Base-by-base conservation (phyloP, 108 stramenopile species). In the Skeletonema costatum region DNA sequence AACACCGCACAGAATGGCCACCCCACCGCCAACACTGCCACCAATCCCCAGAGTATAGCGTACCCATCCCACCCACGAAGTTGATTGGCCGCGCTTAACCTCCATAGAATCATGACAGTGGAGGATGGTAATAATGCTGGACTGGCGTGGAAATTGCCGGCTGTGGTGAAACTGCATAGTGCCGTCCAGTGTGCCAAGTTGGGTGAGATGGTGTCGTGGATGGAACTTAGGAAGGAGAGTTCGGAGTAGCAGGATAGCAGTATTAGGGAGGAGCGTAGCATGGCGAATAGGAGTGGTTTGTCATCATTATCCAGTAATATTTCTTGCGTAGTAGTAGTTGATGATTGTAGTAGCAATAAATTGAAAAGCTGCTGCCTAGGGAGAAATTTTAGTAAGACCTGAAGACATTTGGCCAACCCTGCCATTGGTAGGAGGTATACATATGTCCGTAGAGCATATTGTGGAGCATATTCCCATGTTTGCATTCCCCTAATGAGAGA, bases 1-100 rank as follows among this genome's bases (percentile, higher is more conserved):
- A 98, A 68, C 39, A 97, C 73, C 2, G 91, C 98, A 11, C 93
- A 97, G 81, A 99, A 99, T 13, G 99, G 99, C 99, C 99, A 99
- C 32, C 98, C 98, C 14, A 93, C 79, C 13, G 84, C 87, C 35
- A 97, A 56, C 2, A 94, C 90, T 19, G 97, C 92, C 11, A 88
- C 7, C n/a, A 97, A 69, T 14, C 89, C 96, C 46, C 84, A 80
- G 7, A 91, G 16, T 66, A 87, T 83, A 31, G 96, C 94, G 11
- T 30, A 62, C 42, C 32, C 51, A 56, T 90, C 70, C 7, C 58
- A 51, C 1, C 74, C 75, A 29, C 76, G 14, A 25, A 97, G 61
- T 84, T 87, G 92, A 32, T 74, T 56, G 0, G 88, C 75, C 4
- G 63, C 60, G n/a, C 77, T 76, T 32, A 78, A 21, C 65, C 91